Evolutionary conservation across 495 filamentous ascomycete genomes (phyloP).

Genomic region (Annulohypoxylon bovei): DNA sequence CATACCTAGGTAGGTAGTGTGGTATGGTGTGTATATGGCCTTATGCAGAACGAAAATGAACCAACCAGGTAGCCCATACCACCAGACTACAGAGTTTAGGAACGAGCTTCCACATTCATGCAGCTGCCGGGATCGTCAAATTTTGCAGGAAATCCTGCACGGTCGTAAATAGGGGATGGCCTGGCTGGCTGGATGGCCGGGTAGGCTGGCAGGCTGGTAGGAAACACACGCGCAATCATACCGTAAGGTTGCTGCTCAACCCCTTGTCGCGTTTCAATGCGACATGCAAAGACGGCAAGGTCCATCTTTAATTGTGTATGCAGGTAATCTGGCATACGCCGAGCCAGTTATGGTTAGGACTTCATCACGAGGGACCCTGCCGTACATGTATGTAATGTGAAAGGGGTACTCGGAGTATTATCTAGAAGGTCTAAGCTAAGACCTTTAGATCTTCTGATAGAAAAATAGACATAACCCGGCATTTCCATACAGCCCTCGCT

Average conservation of each 20-base stretch:
- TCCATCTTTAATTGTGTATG: slow-evolving; percentile 22
- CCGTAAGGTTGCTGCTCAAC: slow-evolving; percentile 6
- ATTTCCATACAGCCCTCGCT: neutral
- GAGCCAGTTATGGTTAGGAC: slow-evolving; percentile 7
- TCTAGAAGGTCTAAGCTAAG: neutral
- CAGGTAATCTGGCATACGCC: slow-evolving; percentile 22
- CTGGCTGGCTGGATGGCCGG: neutral
- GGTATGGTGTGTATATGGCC: neutral
- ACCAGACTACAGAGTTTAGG: slow-evolving; percentile 17
- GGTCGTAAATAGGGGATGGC: slow-evolving; percentile 25
- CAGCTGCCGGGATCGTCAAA: slow-evolving; percentile 30
- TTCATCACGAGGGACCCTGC: slow-evolving; percentile 14
- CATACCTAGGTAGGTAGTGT: neutral
- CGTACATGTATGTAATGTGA: slow-evolving; percentile 10
- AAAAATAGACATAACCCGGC: neutral
- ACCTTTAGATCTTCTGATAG: neutral
- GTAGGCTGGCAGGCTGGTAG: neutral
- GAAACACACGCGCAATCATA: slow-evolving; percentile 38
- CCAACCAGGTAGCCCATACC: slow-evolving; percentile 13
- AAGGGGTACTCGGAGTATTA: slow-evolving; percentile 5
- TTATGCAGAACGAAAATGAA: slow-evolving; percentile 30
- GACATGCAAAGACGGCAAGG: slow-evolving; percentile 14
- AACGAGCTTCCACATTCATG: slow-evolving; percentile 35
- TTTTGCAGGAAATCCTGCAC: slow-evolving; percentile 26
- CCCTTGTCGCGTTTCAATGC: slow-evolving; percentile 38